Evolutionary conservation across 305 asterid species (phyloP), one percentile per base, ranked within the genome.

Genomic region (Striga hermonthica): DNA sequence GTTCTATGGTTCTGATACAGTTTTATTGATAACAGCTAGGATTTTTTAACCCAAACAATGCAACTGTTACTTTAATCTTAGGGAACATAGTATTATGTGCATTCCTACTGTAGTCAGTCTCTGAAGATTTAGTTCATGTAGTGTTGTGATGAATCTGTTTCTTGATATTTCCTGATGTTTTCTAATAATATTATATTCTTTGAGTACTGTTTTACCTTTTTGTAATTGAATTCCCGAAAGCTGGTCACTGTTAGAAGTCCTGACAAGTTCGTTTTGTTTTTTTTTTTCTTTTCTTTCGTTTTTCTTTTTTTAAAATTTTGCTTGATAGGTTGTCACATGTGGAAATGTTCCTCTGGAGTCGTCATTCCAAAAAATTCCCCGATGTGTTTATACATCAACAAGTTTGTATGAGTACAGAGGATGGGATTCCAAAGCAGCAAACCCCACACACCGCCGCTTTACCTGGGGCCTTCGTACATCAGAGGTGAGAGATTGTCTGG

Each of bases 401-500:
- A 81, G 90, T 74, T 76, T 87, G 75, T 80, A 74, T 6, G 95
- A 87, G 74, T 87, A 87, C 72, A 81, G 92, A 11, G 95, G 95
- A 60, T 87, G 90, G 92, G 90, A 85, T 76, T 83, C 96, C 55
- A 87, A 87, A 79, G 84, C 91, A 7, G 95, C 91, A 55, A 88
- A 88, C 68, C 80, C 87, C 13, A 80, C 85, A 0, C 94, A 84
- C 59, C 94, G 86, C 54, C 85, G 88, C 50, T 86, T 88, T 73
- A 82, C 91, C 7, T 88, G 95, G 96, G 95, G 95, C 52, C 84
- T 86, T 44, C 82, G 95, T 3, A 74, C 95, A 31, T 61, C 78
- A 65, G 95, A 88, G 88, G 96, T 86, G 73, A 67, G 14, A 22
- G 1, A 22, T 22, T 22, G 31, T 22, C 31, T 22, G 31, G 31